Evolutionary conservation across 2,329 filamentous ascomycete species (phyloP).

Genomic region (Incumbomyces delicatus): DNA sequence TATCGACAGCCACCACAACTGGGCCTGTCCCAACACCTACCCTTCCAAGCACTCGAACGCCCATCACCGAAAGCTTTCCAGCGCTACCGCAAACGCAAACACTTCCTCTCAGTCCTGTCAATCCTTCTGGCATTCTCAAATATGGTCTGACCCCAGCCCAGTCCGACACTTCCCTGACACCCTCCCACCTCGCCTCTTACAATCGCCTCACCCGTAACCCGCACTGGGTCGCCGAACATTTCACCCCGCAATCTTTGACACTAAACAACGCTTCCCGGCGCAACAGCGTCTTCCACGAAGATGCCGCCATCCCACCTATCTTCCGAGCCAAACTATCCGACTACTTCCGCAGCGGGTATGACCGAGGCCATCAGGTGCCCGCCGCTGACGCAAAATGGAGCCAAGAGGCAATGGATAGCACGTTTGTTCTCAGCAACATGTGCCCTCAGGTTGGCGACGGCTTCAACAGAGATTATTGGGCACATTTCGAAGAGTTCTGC

Average conservation of each 20-base stretch:
- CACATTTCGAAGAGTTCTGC: conserved; percentile 97
- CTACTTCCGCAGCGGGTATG: conserved; percentile 90
- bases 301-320: conserved; percentile 65
- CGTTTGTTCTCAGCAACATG: conserved; percentile 92
- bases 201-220: conserved; percentile 88
- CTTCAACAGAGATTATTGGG: conserved; percentile 99
- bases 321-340: conserved; percentile 88
- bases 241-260: conserved; percentile 75
- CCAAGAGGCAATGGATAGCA: conserved; percentile 88
- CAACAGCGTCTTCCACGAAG: conserved; percentile 74
- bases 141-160: conserved; percentile 90
- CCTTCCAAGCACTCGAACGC: not conserved
- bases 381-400: conserved; percentile 95
- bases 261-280: conserved; percentile 70
- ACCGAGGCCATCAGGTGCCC: conserved; percentile 92
- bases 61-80: conserved; percentile 26
- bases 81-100: conserved; percentile 23
- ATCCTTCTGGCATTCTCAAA: conserved; percentile 67
- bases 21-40: conserved; percentile 22
- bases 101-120: conserved; percentile 44
- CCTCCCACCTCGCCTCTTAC: conserved; percentile 74
- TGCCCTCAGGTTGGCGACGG: conserved; percentile 96
- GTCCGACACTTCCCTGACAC: conserved; percentile 66
- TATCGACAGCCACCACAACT: conserved; percentile 27
- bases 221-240: conserved; percentile 92